Conservation (phyloP, 257 asterid genomes). For the Solanum virginianum region DNA sequence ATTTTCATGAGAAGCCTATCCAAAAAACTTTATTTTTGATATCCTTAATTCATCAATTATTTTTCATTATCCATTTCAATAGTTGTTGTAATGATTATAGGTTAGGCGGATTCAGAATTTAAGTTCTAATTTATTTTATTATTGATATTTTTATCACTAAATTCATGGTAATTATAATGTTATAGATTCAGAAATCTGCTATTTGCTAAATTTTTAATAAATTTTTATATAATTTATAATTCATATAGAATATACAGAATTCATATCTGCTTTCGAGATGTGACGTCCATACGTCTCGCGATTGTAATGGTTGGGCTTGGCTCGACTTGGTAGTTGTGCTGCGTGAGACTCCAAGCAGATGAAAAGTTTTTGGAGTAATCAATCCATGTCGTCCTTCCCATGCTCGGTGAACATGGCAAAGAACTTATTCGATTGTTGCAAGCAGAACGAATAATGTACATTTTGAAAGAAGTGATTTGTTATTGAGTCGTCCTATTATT, state of each 20-base stretch:
- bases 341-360: not conserved
- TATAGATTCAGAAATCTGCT: no score
- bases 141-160: no score
- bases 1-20: not conserved
- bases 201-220: no score
- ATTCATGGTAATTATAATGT: no score
- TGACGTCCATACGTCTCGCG: no score
- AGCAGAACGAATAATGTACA: not conserved
- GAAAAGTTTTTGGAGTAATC: not conserved
- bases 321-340: not conserved
- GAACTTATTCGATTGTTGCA: not conserved
- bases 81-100: not conserved
- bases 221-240: no score
- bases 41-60: not conserved
- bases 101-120: not conserved
- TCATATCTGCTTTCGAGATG: no score
- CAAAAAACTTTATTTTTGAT: not conserved
- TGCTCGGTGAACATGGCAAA: not conserved
- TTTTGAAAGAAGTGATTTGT: not conserved
- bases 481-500: not conserved
- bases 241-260: no score
- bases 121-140: no score
- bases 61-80: not conserved
- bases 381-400: not conserved
- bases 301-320: not conserved